Conservation (phyloP, 306 rosid species). For the Urtica urens region DNA sequence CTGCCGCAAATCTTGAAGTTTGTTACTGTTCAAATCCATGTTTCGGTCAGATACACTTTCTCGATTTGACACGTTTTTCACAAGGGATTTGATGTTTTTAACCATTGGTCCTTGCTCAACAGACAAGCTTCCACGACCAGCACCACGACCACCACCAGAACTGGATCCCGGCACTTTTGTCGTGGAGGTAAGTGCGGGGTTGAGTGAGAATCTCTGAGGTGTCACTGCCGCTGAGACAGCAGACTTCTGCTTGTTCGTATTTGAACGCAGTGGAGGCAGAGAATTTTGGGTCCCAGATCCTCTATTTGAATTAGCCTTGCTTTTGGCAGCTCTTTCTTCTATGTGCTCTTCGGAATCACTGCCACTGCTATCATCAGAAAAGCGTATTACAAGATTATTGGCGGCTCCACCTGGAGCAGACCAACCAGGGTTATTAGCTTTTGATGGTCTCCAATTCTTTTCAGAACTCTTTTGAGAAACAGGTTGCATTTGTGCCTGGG, state of each 20-base stretch:
- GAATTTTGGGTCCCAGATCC: slow-evolving; percentile 31
- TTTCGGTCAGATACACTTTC: slow-evolving; percentile 44
- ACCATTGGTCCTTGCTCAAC: slow-evolving; percentile 40
- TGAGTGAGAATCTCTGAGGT: slow-evolving; percentile 38
- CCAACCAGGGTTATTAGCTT: slow-evolving; percentile 37
- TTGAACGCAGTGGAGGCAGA: slow-evolving; percentile 30
- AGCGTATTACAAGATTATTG: slow-evolving; percentile 75
- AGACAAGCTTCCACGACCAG: slow-evolving; percentile 34
- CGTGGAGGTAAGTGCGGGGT: slow-evolving; percentile 33
- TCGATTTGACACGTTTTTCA: slow-evolving; percentile 28
- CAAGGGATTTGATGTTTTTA: slow-evolving; percentile 30
- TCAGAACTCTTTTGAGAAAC: slow-evolving; percentile 31
- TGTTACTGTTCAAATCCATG: slow-evolving; percentile 31
- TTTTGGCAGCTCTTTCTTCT: slow-evolving; percentile 27
- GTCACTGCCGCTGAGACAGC: slow-evolving; percentile 30
- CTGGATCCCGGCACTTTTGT: slow-evolving; percentile 28
- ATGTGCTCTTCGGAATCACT: slow-evolving; percentile 50
- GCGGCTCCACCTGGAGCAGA: slow-evolving; percentile 29
- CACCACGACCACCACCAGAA: too few species aligned
- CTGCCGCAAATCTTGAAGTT: slow-evolving; percentile 87
- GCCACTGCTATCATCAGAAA: slow-evolving; percentile 89
- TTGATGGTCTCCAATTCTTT: slow-evolving; percentile 32
- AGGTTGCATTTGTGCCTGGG: slow-evolving; percentile 24
- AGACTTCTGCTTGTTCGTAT: slow-evolving; percentile 33
- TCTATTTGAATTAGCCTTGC: slow-evolving; percentile 27